A percentile compares a stretch with the other conserved stretches of the same genome.
phyloP scores from a whole-genome alignment of 2,329 filamentous ascomycete species.

The Hortaea sp. region DNA sequence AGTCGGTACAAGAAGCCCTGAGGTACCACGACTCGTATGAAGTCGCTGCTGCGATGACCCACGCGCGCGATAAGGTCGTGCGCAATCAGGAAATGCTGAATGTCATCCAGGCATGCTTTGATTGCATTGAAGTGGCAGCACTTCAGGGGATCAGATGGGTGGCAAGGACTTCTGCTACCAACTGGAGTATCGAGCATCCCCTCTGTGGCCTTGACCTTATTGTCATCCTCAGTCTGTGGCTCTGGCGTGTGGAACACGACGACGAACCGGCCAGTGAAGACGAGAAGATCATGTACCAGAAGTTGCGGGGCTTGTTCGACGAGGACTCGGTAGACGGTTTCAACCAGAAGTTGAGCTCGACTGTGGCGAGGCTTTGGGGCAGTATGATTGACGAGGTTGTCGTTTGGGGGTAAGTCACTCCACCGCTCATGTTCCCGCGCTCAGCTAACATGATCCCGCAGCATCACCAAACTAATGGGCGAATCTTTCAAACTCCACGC shows the following conservation, averaged over 20 bases:
- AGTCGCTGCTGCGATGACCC: slow-evolving; percentile 92
- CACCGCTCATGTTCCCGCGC: not conserved
- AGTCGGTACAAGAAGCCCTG: slow-evolving; percentile 89
- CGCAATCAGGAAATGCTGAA: slow-evolving; percentile 96
- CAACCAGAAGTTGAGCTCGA: slow-evolving; percentile 80
- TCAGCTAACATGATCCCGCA: slow-evolving; percentile 27
- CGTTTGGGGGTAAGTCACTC: slow-evolving; percentile 83
- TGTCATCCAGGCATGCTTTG: slow-evolving; percentile 94
- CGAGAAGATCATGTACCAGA: slow-evolving; percentile 83
- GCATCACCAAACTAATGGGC: slow-evolving; percentile 90
- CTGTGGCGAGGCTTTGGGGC: slow-evolving; percentile 89
- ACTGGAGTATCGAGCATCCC: slow-evolving; percentile 98
- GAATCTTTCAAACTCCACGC: slow-evolving; percentile 96
- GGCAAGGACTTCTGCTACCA: slow-evolving; percentile 91
- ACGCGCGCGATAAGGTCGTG: slow-evolving; percentile 86
- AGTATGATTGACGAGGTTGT: slow-evolving; percentile 98
- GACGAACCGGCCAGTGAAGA: slow-evolving; percentile 81
- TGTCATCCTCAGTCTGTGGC: slow-evolving; percentile 95
- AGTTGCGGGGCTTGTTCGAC: slow-evolving; percentile 79
- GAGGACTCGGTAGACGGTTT: slow-evolving; percentile 79
- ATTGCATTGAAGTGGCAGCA: slow-evolving; percentile 93
- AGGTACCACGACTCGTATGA: slow-evolving; percentile 97
- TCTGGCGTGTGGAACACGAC: slow-evolving; percentile 98
- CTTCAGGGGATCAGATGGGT: slow-evolving; percentile 95
- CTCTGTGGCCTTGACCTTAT: slow-evolving; percentile 94